Evolutionary conservation across 371 early-diverging fungal genomes (phyloP).

Genomic region (Mortierella sp.): DNA sequence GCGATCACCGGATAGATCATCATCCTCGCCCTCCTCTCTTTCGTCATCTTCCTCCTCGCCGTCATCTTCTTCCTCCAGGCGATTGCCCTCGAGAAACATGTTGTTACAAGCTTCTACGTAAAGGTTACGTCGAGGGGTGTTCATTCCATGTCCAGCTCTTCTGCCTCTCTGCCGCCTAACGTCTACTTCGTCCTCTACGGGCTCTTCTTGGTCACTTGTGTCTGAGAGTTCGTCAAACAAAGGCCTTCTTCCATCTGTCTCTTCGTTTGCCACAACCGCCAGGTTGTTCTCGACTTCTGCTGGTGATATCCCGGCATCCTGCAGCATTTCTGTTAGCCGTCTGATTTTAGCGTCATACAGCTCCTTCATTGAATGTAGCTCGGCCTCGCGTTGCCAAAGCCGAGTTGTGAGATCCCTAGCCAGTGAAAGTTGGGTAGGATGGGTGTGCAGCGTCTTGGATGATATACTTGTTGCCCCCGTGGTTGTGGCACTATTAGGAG

Average conservation of each 20-base stretch:
- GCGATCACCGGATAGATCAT: slow-evolving; percentile 15
- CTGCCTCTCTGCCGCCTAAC: neutral
- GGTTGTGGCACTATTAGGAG: slow-evolving; percentile 5
- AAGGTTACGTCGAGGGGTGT: slow-evolving; percentile 4
- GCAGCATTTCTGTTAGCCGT: slow-evolving; percentile 45
- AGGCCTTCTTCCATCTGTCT: slow-evolving; percentile 22
- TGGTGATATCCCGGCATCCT: slow-evolving; percentile 51
- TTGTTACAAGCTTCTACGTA: slow-evolving; percentile 11
- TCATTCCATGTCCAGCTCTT: slow-evolving; percentile 1
- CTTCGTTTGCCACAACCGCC: slow-evolving; percentile 33
- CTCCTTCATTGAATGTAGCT: slow-evolving; percentile 52
- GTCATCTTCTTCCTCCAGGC: slow-evolving; percentile 8
- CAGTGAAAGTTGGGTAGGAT: slow-evolving; percentile 25
- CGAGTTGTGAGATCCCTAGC: slow-evolving; percentile 51
- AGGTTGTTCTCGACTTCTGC: slow-evolving; percentile 51
- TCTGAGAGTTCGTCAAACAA: slow-evolving; percentile 23
- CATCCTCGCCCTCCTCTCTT: slow-evolving; percentile 1
- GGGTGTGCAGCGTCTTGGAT: slow-evolving; percentile 21
- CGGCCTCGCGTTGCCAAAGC: slow-evolving; percentile 54
- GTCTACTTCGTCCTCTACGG: neutral
- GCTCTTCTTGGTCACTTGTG: slow-evolving; percentile 12
- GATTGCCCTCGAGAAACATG: slow-evolving; percentile 9
- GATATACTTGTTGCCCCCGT: slow-evolving; percentile 17
- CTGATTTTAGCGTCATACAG: slow-evolving; percentile 50
- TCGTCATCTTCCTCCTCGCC: no score